These are phyloP conservation scores for Ganoderma lingzhi DNA, from an alignment of 1,284 basidiomycete species.

Conservation along the genomic window DNA sequence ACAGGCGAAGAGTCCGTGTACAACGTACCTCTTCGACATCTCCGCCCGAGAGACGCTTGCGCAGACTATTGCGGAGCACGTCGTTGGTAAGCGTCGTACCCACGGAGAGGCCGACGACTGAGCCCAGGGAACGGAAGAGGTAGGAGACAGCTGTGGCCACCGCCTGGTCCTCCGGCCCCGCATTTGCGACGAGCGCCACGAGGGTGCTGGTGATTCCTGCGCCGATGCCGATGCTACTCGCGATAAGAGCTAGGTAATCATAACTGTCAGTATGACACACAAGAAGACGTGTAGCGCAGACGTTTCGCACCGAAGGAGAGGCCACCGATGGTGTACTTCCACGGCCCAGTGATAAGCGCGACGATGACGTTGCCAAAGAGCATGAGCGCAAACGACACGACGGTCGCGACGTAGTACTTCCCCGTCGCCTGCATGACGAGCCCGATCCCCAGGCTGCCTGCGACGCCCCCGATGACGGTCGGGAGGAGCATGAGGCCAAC, in stretches of 20 bases:
- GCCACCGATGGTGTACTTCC: slow-evolving; percentile 45
- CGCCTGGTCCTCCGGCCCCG: slow-evolving; percentile 65
- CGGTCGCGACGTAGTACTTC: slow-evolving; percentile 61
- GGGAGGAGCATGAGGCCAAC: slow-evolving; percentile 61
- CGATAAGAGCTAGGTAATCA: slow-evolving; percentile 46
- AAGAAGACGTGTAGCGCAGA: too few relatives aligned
- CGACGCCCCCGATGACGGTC: slow-evolving; percentile 52
- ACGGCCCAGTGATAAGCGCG: slow-evolving; percentile 49
- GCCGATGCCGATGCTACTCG: slow-evolving; percentile 56
- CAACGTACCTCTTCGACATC: slow-evolving; percentile 57
- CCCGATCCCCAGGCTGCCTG: slow-evolving; percentile 59
- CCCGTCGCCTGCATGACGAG: slow-evolving; percentile 65
- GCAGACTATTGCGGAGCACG: slow-evolving; percentile 54
- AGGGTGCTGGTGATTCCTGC: slow-evolving; percentile 63
- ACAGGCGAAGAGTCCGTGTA: not conserved
- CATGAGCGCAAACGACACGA: slow-evolving; percentile 49
- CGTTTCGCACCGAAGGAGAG: slow-evolving; percentile 51
- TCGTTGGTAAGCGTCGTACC: slow-evolving; percentile 63
- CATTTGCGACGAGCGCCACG: slow-evolving; percentile 68
- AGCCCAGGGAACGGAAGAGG: slow-evolving; percentile 70
- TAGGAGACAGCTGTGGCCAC: slow-evolving; percentile 72
- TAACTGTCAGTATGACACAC: not conserved
- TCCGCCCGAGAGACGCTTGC: slow-evolving; percentile 47
- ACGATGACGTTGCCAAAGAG: slow-evolving; percentile 50
- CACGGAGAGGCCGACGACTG: slow-evolving; percentile 62